phyloP scores from a whole-genome alignment of 2,329 filamentous ascomycete species.

The Epichloe amarillans region DNA sequence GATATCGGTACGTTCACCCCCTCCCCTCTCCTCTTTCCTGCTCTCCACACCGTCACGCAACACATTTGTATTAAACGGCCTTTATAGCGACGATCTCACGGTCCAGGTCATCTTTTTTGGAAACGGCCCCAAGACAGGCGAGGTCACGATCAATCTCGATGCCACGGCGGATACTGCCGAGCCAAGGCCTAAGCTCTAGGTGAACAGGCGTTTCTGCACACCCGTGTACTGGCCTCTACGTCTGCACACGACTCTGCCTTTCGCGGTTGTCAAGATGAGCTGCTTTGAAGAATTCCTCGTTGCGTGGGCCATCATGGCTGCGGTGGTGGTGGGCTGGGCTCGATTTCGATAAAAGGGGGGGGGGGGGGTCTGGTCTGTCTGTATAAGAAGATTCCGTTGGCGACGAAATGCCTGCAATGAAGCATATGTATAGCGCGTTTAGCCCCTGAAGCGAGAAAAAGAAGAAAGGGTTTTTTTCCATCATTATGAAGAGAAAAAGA shows the following conservation, averaged over 20 bases:
- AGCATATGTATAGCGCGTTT: not conserved
- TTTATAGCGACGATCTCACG: conserved; percentile 71
- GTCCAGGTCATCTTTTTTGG: conserved; percentile 99
- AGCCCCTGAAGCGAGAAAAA: not conserved
- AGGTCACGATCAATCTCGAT: conserved; percentile 73
- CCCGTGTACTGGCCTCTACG: not conserved
- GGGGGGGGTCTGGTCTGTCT: not conserved
- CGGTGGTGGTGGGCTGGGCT: not conserved
- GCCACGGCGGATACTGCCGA: conserved; percentile 49
- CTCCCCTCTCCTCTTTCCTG: not conserved
- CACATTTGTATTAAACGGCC: not conserved
- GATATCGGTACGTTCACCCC: conserved; percentile 57
- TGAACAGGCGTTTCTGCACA: not conserved
- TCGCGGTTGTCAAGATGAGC: not conserved
- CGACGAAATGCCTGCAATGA: not conserved
- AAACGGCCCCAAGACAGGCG: conserved; percentile 60
- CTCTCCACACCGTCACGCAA: not conserved
- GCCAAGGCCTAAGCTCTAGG: conserved; percentile 27
- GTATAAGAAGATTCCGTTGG: not conserved
- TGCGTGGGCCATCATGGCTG: not conserved
- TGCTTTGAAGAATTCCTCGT: not conserved
- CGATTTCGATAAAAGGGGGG: not conserved
- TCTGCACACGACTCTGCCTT: not conserved
- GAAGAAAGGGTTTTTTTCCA: not conserved
- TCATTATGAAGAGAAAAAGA: not conserved